Conservation (phyloP, 2,329 filamentous ascomycete genomes). For the Lecanicillium sp. region DNA sequence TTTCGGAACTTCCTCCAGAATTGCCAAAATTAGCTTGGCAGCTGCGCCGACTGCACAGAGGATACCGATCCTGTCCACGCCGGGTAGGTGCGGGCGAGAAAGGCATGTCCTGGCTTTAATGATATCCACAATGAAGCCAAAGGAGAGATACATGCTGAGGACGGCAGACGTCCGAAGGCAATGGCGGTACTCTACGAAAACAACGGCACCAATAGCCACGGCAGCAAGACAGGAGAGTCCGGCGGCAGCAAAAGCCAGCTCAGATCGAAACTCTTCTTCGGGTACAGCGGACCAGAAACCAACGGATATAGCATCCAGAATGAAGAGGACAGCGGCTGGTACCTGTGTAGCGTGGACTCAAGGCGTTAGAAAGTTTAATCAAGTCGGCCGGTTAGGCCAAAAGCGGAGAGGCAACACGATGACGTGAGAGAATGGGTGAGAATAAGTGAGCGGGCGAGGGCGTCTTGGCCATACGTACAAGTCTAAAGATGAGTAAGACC, state of each 20-base stretch:
- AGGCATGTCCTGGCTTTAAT: conserved; percentile 1
- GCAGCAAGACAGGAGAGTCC: neutral
- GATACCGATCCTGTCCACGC: neutral
- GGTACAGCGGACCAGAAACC: no score
- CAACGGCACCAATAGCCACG: neutral
- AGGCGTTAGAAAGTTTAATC: no score
- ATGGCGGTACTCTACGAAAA: neutral
- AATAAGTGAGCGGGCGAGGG: no score
- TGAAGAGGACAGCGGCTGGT: no score
- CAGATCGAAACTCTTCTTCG: neutral
- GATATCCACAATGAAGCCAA: neutral
- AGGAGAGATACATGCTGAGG: neutral
- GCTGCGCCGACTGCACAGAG: neutral
- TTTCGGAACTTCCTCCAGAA: conserved; percentile 1
- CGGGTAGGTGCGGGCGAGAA: neutral
- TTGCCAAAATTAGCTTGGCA: neutral
- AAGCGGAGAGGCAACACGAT: no score
- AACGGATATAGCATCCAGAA: no score
- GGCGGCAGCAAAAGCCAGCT: neutral
- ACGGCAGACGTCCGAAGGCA: neutral
- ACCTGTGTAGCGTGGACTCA: no score
- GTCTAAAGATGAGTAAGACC: no score
- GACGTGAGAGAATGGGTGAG: no score
- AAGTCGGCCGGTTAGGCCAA: no score
- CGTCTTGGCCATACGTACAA: no score